Evolutionary conservation across 2,329 filamentous ascomycete genomes (phyloP).

Genomic region (Piedraia hortae): DNA sequence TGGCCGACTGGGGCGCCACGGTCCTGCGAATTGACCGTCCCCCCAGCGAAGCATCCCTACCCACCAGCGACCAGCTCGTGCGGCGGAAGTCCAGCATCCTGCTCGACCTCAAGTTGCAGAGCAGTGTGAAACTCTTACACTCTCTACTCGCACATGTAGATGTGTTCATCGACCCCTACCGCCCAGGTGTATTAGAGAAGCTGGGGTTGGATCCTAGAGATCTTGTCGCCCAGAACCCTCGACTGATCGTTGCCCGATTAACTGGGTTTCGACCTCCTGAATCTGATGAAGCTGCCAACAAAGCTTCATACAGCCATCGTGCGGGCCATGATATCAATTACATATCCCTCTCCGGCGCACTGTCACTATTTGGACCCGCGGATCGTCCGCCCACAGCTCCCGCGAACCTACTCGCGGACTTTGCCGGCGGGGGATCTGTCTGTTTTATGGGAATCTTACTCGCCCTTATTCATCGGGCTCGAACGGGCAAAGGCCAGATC

Average conservation of each 20-base stretch:
- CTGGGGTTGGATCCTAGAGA: slow-evolving; percentile 45
- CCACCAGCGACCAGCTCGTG: slow-evolving; percentile 37
- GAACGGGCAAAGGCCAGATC: slow-evolving; percentile 48
- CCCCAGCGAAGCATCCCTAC: slow-evolving; percentile 15
- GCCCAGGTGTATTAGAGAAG: slow-evolving; percentile 69
- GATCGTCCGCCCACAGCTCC: slow-evolving; percentile 50
- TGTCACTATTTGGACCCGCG: slow-evolving; percentile 46
- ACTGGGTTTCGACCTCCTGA: slow-evolving; percentile 76
- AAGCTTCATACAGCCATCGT: slow-evolving; percentile 66
- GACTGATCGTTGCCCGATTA: slow-evolving; percentile 59
- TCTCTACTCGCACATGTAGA: slow-evolving; percentile 37
- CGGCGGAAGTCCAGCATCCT: slow-evolving; percentile 58
- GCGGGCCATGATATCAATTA: slow-evolving; percentile 95
- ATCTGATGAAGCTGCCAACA: too few species aligned
- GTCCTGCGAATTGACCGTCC: slow-evolving; percentile 63
- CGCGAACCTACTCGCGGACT: slow-evolving; percentile 65
- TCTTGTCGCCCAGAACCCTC: slow-evolving; percentile 39
- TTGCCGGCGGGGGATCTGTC: slow-evolving; percentile 63
- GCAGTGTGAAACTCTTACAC: slow-evolving; percentile 38
- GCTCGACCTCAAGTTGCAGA: slow-evolving; percentile 44
- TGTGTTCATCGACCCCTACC: slow-evolving; percentile 76
- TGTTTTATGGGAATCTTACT: slow-evolving; percentile 62
- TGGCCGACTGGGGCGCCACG: slow-evolving; percentile 68
- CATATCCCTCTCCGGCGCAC: slow-evolving; percentile 58
- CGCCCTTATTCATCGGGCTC: slow-evolving; percentile 39